A percentile compares a stretch with the other conserved stretches of the same genome.
Conservation (phyloP, 345 rosid species). For the Eucalyptus regnans region DNA sequence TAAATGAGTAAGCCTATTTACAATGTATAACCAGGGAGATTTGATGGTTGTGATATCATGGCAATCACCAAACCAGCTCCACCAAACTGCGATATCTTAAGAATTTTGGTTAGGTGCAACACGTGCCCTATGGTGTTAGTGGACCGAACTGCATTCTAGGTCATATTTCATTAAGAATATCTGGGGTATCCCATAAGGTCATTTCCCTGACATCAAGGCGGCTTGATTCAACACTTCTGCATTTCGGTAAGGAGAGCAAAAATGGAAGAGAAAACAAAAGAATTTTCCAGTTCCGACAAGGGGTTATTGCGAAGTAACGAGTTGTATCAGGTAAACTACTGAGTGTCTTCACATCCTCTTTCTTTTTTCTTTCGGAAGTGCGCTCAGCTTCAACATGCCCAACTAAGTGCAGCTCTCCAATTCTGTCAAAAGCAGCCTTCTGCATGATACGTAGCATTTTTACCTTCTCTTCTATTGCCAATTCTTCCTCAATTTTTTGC, state of each 20-base stretch:
- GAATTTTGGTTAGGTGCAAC: background rate
- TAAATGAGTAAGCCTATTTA: background rate
- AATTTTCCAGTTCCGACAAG: slow-evolving; percentile 7
- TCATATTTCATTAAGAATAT: background rate
- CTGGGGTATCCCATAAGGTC: background rate
- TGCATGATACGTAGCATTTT: background rate
- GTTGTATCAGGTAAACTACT: slow-evolving; percentile 24
- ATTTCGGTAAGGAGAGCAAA: background rate
- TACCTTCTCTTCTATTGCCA: background rate
- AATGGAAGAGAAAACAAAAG: background rate
- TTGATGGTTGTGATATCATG: background rate
- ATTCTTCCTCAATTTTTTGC: background rate
- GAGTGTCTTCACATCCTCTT: background rate
- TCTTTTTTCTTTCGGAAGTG: background rate
- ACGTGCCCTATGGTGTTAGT: background rate
- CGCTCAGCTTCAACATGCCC: background rate
- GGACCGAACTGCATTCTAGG: background rate
- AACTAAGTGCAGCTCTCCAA: background rate
- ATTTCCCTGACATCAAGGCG: background rate
- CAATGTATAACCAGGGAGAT: background rate
- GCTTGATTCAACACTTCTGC: background rate
- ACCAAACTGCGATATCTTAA: background rate
- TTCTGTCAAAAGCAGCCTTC: background rate
- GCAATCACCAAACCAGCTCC: background rate
- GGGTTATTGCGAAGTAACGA: slow-evolving; percentile 27